Evolutionary conservation across 2,329 filamentous ascomycete species (phyloP).

Genomic region (Cladophialophora chaetospira): DNA sequence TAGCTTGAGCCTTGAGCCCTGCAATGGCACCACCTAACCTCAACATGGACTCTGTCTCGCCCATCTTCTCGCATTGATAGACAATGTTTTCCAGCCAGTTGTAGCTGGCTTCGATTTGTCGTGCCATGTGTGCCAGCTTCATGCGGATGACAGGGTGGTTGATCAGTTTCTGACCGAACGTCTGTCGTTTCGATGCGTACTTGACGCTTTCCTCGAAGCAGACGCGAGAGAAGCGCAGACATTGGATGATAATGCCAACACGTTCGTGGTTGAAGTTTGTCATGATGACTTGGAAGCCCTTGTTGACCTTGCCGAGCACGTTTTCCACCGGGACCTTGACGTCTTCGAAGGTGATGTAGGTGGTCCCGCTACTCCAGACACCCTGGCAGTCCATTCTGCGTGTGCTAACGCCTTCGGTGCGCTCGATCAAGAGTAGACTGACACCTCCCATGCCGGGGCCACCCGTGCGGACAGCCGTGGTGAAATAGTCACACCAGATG

Average conservation of each 20-base stretch:
- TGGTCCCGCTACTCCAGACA: conserved; percentile 92
- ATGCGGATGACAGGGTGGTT: conserved; percentile 96
- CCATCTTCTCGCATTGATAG: conserved; percentile 91
- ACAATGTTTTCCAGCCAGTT: conserved; percentile 95
- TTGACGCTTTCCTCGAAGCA: conserved; percentile 97
- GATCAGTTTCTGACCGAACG: conserved; percentile 95
- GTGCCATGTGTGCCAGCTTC: conserved; percentile 97
- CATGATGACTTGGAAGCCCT: conserved; percentile 99
- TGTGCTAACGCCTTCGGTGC: conserved; percentile 83
- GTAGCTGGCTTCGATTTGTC: conserved; percentile 96
- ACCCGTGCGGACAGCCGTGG: conserved; percentile 89
- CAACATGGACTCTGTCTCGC: conserved; percentile 92
- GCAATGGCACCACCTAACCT: conserved; percentile 94
- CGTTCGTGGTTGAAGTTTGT: conserved; percentile 99
- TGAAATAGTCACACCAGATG: conserved; percentile 96
- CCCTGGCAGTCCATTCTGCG: conserved; percentile 98
- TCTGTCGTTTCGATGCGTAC: conserved; percentile 95
- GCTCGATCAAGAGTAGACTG: conserved; percentile 88
- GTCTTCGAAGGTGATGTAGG: conserved; percentile 97
- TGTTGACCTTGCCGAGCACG: conserved; percentile 94
- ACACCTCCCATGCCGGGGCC: conserved; percentile 90
- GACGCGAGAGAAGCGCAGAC: conserved; percentile 88
- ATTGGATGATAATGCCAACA: conserved; percentile 98
- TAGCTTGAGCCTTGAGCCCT: conserved; percentile 88
- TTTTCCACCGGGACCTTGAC: conserved; percentile 99